Percentiles rank a stretch among this genome's conserved stretches.
Conservation (phyloP, 2,329 filamentous ascomycete genomes). For the Exophiala sp. region DNA sequence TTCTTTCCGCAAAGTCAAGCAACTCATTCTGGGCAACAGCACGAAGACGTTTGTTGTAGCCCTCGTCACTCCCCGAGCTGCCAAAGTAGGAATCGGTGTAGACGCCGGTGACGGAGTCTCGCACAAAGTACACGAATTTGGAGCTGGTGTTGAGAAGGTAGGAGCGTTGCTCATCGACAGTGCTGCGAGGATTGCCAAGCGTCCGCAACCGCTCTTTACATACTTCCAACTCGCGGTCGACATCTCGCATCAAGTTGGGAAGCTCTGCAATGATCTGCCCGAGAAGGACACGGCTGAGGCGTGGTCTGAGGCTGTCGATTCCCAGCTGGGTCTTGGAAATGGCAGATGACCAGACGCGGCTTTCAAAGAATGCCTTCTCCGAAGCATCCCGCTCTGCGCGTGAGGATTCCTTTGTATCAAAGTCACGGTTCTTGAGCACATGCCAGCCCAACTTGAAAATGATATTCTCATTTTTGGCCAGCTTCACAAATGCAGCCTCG, state of each 20-base stretch:
- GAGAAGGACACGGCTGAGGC: constrained; percentile 27
- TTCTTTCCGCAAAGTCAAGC: constrained; percentile 23
- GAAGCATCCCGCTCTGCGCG: constrained; percentile 6
- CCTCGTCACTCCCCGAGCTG: constrained; percentile 22
- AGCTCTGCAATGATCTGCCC: constrained; percentile 27
- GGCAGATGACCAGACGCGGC: constrained; percentile 23
- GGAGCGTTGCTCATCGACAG: constrained; percentile 19
- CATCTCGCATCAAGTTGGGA: constrained; percentile 28
- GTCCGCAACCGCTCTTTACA: constrained; percentile 3
- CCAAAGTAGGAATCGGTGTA: constrained; percentile 36
- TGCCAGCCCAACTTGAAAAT: constrained; percentile 32
- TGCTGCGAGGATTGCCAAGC: constrained; percentile 15
- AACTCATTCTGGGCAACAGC: constrained; percentile 31
- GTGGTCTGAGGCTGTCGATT: constrained; percentile 19
- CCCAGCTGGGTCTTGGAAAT: constrained; percentile 19
- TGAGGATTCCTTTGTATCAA: too few relatives aligned
- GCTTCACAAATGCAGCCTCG: constrained; percentile 34
- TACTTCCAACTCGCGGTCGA: constrained; percentile 29
- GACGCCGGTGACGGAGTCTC: constrained; percentile 32
- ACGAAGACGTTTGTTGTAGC: constrained; percentile 32
- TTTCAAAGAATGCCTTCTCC: constrained; percentile 21
- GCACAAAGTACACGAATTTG: constrained; percentile 21
- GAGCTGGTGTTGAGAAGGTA: constrained; percentile 26
- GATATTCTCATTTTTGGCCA: constrained; percentile 37
- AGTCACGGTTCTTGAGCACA: constrained; percentile 29